Conservation (phyloP, 306 rosid genomes). For the Comarum palustre region DNA sequence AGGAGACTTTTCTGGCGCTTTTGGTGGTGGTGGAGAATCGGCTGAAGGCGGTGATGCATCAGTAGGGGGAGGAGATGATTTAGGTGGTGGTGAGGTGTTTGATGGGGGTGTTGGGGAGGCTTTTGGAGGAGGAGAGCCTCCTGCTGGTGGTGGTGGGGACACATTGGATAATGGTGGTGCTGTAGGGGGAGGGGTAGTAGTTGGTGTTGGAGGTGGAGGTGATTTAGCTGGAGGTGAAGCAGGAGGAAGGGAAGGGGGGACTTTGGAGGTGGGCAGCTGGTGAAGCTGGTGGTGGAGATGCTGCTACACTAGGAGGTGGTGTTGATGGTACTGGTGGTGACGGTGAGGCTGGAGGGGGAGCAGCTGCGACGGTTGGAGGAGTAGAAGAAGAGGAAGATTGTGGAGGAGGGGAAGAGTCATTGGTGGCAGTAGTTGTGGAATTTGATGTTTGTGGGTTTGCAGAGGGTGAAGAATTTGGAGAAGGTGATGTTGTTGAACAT, state of each 20-base stretch:
- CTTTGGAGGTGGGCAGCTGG: conserved; percentile 33
- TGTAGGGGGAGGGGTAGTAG: conserved; percentile 37
- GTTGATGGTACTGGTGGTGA: conserved; percentile 26
- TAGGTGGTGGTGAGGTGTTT: no score
- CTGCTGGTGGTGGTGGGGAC: conserved; percentile 34
- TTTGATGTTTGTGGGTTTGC: conserved; percentile 56
- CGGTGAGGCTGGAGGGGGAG: conserved; percentile 29
- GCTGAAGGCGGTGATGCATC: no score
- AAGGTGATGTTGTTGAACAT: conserved; percentile 57
- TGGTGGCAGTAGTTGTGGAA: conserved; percentile 25
- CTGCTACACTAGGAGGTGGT: conserved; percentile 40
- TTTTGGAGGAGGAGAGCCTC: conserved; percentile 49
- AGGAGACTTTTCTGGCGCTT: conserved; percentile 51
- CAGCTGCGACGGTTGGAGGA: conserved; percentile 32
- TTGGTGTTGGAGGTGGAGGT: conserved; percentile 13
- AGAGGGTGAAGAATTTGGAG: conserved; percentile 69
- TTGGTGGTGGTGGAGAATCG: conserved; percentile 48
- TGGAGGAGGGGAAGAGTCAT: conserved; percentile 40
- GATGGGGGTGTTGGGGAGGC: no score
- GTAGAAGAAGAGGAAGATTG: conserved; percentile 24
- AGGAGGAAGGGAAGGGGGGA: conserved; percentile 24
- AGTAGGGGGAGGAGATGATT: no score
- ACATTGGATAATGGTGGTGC: conserved; percentile 31
- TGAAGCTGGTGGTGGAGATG: conserved; percentile 35
- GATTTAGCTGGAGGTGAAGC: no score